Evolutionary conservation across 78 protist genomes (phyloP), one percentile per base, ranked within the genome.

Genomic region (Cyanophora paradoxa): DNA sequence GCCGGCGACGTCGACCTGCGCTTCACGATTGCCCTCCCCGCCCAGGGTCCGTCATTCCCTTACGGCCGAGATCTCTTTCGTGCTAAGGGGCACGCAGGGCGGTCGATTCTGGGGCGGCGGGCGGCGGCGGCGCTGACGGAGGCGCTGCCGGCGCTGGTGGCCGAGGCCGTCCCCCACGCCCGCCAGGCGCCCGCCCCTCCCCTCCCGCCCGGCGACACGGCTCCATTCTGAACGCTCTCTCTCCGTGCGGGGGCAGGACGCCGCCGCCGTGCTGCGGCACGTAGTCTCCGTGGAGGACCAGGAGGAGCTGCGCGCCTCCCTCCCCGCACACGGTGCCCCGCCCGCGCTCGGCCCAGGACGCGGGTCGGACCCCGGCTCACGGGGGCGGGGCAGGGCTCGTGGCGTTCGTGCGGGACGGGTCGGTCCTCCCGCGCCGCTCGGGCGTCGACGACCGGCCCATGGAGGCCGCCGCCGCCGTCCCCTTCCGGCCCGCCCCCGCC

Each of bases 351-450:
- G n/a, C n/a, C n/a, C n/a, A n/a, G n/a, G n/a, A n/a, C n/a, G n/a
- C n/a, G n/a, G n/a, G n/a, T n/a, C n/a, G n/a, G n/a, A n/a, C n/a
- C n/a, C n/a, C n/a, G n/a, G n/a, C n/a, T n/a, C n/a, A n/a, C n/a
- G n/a, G n/a, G n/a, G n/a, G n/a, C n/a, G n/a, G n/a, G n/a, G n/a
- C n/a, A n/a, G n/a, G n/a, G 28, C 76, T 84, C 6, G 72, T 63
- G 39, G 83, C 82, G 31, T 85, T 85, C 28, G 85, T 86, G 17
- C 41, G 66, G 20, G 46, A 86, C 74, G 90, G 90, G 26, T 54
- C 85, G 61, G 28, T 79, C n/a, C 75, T 86, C 6, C 90, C 90
- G 16, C 64, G 90, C 6, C n/a, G 16, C 20, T 1, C 61, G 31
- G 90, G 90, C 1, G 80, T 14, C 63, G 0, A 26, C 6, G 90